Base-by-base conservation (phyloP, 2,329 filamentous ascomycete genomes). In the Fusarium miscanthi region DNA sequence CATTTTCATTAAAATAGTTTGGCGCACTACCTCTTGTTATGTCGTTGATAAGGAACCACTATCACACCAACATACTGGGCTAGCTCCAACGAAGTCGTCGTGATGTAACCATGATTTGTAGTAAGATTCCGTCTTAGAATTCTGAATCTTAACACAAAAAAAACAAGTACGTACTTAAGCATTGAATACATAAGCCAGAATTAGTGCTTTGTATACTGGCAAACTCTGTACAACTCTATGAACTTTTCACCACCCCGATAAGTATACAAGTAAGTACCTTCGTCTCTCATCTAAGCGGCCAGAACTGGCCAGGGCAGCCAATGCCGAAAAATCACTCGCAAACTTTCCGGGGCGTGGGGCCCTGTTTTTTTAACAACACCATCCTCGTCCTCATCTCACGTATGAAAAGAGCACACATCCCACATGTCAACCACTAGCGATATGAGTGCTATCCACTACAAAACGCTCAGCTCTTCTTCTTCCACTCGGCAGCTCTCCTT, bases 401-500 rank as follows among this genome's bases (percentile, higher is more conserved):
- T 35, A 48, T 25, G 37, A 42, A 57, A 54, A 57, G 46, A 40
- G 56, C 53, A 69, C 71, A 69, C 41, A 43, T 37, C 52, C 48
- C 49, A 38, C 54, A 41, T 51, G 35, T 58, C 46, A 43, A 42
- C 52, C 40, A 43, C 40, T 19, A 59, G 46, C 40, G 35, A 31
- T 40, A 56, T 48, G 63, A 59, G 43, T 53, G 43, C 52, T 40
- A 59, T 65, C 37, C 43, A 25, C 27, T 51, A 46, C 63, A 35
- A 42, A 25, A 46, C 27, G 37, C 59, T 76, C 63, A 75, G 38
- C 57, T 77, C 76, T 84, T 83, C 76, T 84, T 84, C 76, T 84
- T 85, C 84, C 86, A 87, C 41, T 82, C 81, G 6, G 82, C 76
- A 14, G 83, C 83, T 57, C 85, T 79, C 59, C 76, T 78, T 8